phyloP scores from a whole-genome alignment of 2,329 filamentous ascomycete genomes.

The Teratosphaeriaceae sp. region DNA sequence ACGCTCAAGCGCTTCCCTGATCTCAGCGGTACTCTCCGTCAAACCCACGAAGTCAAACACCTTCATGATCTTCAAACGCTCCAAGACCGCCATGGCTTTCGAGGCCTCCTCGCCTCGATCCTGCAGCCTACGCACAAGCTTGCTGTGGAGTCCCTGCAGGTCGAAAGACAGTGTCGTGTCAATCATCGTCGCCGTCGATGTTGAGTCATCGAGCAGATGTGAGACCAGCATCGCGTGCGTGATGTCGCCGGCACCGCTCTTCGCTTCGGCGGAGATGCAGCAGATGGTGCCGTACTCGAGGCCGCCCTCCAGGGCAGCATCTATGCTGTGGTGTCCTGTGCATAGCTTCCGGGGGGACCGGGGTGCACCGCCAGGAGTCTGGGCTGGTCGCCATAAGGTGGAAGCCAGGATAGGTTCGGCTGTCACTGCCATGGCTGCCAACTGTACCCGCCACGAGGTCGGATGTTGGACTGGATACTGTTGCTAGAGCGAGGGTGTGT shows the following conservation, averaged over 20 bases:
- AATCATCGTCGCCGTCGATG: conserved; percentile 35
- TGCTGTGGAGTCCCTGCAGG: conserved; percentile 32
- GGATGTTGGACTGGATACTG: too few relatives aligned
- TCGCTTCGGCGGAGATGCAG: conserved; percentile 30
- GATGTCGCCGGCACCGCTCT: conserved; percentile 21
- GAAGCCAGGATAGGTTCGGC: conserved; percentile 19
- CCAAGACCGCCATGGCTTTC: conserved; percentile 31
- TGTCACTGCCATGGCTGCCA: conserved; percentile 7
- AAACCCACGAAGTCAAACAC: conserved; percentile 46
- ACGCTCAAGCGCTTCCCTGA: conserved; percentile 30
- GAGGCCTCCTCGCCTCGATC: conserved; percentile 4
- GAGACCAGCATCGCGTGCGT: conserved; percentile 31
- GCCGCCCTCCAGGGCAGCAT: conserved; percentile 33
- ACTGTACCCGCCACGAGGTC: too few relatives aligned
- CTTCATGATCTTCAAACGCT: conserved; percentile 42
- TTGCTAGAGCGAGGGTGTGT: too few relatives aligned
- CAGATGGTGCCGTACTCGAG: conserved; percentile 30
- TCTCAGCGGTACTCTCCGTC: conserved; percentile 39
- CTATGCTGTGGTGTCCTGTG: conserved; percentile 26
- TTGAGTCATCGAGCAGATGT: conserved; percentile 29
- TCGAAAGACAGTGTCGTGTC: conserved; percentile 43
- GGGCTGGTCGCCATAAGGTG: conserved; percentile 8
- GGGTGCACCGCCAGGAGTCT: background rate
- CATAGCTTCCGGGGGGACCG: conserved; percentile 9
- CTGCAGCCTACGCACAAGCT: conserved; percentile 11